Evolutionary conservation across 2,329 filamentous ascomycete species (phyloP).

Genomic region (Alternaria alternata): DNA sequence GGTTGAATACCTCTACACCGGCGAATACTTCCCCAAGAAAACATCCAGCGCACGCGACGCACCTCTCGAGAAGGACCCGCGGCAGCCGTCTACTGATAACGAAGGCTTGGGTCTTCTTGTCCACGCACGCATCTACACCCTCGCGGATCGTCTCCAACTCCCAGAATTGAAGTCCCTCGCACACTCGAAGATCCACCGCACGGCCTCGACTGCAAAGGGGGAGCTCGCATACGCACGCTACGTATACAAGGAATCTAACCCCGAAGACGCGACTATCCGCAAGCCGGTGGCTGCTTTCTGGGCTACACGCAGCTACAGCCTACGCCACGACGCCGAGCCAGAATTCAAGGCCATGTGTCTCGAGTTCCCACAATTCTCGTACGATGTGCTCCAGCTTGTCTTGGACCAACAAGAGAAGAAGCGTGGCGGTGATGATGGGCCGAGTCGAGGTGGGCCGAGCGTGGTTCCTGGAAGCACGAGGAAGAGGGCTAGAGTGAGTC

Average conservation of each 20-base stretch:
- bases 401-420: constrained; percentile 60
- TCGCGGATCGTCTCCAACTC: constrained; percentile 78
- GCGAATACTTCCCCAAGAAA: constrained; percentile 80
- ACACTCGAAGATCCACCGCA: constrained; percentile 89
- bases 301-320: constrained; percentile 79
- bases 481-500: constrained; percentile 44
- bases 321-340: constrained; percentile 84
- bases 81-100: constrained; percentile 72
- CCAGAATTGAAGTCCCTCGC: constrained; percentile 75
- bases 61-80: constrained; percentile 73
- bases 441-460: constrained; percentile 43
- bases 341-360: constrained; percentile 87
- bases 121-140: constrained; percentile 88
- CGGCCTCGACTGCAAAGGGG: constrained; percentile 85
- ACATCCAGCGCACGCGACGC: constrained; percentile 69
- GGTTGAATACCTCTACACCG: constrained; percentile 83
- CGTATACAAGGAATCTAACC: constrained; percentile 79
- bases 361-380: constrained; percentile 90
- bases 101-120: constrained; percentile 84
- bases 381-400: constrained; percentile 81
- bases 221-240: constrained; percentile 93
- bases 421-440: constrained; percentile 25
- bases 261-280: constrained; percentile 76
- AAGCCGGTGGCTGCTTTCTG: constrained; percentile 90
- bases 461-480: constrained; percentile 48